Evolutionary conservation across 768 basidiomycete genomes (phyloP).

Genomic region (Russula foetens): DNA sequence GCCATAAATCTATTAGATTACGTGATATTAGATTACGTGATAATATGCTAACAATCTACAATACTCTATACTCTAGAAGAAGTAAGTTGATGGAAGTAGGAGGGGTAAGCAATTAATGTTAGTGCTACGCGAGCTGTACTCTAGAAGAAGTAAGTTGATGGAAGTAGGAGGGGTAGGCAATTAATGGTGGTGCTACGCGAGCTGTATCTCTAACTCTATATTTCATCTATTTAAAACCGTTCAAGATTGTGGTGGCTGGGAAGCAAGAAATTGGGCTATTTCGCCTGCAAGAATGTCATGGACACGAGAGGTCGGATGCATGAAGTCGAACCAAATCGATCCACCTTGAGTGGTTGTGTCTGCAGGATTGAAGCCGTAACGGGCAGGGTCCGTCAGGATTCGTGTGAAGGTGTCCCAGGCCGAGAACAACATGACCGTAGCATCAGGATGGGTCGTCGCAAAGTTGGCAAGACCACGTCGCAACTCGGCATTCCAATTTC

Average conservation of each 20-base stretch:
- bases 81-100: neutral
- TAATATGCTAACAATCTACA: too few species aligned
- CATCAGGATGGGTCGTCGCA: conserved; percentile 19
- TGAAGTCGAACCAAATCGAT: conserved; percentile 17
- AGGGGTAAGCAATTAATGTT: neutral
- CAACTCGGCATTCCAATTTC: conserved; percentile 14
- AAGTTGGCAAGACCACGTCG: conserved; percentile 17
- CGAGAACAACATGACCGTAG: conserved; percentile 23
- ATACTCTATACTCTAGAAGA: too few species aligned
- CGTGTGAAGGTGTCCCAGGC: conserved; percentile 22
- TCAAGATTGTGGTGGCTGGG: conserved; percentile 9
- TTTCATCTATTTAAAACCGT: neutral
- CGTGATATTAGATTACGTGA: too few species aligned
- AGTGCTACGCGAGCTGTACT: too few species aligned
- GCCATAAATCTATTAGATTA: too few species aligned
- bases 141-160: too few species aligned
- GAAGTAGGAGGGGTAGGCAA: neutral
- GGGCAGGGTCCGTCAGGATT: conserved; percentile 23
- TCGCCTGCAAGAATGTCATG: conserved; percentile 13
- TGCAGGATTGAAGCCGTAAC: conserved; percentile 16
- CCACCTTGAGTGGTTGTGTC: conserved; percentile 4
- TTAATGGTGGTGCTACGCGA: too few species aligned
- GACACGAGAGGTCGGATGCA: conserved; percentile 16
- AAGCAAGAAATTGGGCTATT: conserved; percentile 8
- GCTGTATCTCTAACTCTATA: neutral